Percentiles rank a stretch among this genome's conserved stretches.
Evolutionary conservation across 495 filamentous ascomycete species (phyloP).

Genomic region (Penicillium dipodomyicola): DNA sequence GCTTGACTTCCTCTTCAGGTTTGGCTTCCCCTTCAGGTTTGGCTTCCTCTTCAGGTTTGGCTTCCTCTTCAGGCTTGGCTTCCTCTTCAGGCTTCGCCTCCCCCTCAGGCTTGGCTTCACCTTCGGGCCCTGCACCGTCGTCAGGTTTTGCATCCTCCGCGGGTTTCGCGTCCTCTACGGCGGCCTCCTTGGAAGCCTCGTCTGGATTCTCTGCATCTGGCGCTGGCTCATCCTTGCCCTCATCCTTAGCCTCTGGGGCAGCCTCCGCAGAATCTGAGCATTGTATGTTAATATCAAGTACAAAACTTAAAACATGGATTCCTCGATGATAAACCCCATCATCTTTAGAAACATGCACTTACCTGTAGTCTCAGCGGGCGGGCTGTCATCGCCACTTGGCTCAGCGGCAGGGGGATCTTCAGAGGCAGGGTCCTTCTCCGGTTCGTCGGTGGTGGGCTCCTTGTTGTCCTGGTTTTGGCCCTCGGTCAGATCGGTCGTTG

Average conservation of each 20-base stretch:
- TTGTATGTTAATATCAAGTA: slow-evolving; percentile 16
- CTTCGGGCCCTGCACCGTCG: slow-evolving; percentile 14
- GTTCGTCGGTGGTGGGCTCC: slow-evolving; percentile 24
- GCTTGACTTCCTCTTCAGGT: slow-evolving; percentile 2
- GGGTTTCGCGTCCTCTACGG: slow-evolving; percentile 14
- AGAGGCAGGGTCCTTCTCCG: slow-evolving; percentile 25
- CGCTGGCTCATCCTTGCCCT: slow-evolving; percentile 20
- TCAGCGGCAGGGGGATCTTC: slow-evolving; percentile 27
- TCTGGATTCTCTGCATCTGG: slow-evolving; percentile 19
- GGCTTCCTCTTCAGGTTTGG: slow-evolving; percentile 6
- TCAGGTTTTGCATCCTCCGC: slow-evolving; percentile 19
- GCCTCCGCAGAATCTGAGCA: slow-evolving; percentile 29
- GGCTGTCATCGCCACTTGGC: slow-evolving; percentile 12
- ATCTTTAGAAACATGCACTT: slow-evolving; percentile 14
- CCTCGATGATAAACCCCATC: slow-evolving; percentile 1
- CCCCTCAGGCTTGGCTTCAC: slow-evolving; percentile 11
- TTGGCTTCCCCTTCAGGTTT: slow-evolving; percentile 2
- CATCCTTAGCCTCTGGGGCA: slow-evolving; percentile 25
- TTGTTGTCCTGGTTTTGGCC: slow-evolving; percentile 42
- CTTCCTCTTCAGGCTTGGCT: slow-evolving; percentile 3
- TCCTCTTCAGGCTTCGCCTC: slow-evolving; percentile 12
- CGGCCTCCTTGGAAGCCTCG: slow-evolving; percentile 19
- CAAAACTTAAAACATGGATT: neutral
- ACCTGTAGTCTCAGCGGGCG: slow-evolving; percentile 25
- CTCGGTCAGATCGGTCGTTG: slow-evolving; percentile 37